A percentile compares a stretch with the other conserved stretches of the same genome.
Conservation (phyloP, 179 eudicot species). For the Sideroxylon spinosum region DNA sequence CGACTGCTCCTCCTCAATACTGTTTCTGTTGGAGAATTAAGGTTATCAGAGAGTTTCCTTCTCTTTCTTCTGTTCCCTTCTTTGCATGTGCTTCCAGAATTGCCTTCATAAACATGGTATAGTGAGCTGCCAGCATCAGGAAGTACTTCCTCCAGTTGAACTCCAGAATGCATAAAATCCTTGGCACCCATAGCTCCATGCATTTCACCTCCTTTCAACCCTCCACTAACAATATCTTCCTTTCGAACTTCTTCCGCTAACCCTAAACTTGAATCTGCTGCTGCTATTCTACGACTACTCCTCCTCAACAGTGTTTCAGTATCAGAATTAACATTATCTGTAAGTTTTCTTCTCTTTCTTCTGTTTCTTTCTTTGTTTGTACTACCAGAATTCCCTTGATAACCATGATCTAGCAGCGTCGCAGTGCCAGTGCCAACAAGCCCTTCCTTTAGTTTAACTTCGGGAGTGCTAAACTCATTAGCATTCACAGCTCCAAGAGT, state of each 20-base stretch:
- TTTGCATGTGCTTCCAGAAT: conserved; percentile 25
- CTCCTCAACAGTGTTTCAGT: conserved; percentile 66
- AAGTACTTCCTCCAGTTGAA: conserved; percentile 23
- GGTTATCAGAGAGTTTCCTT: conserved; percentile 33
- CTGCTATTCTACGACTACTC: conserved; percentile 67
- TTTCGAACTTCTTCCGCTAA: conserved; percentile 7
- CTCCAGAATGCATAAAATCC: conserved; percentile 12
- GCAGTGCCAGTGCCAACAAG: conserved; percentile 20
- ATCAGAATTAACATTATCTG: conserved; percentile 30
- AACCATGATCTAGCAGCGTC: conserved; percentile 13
- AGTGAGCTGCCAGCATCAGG: conserved; percentile 22
- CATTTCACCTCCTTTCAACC: conserved; percentile 1
- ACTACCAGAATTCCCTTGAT: conserved; percentile 31
- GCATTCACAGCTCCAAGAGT: not conserved
- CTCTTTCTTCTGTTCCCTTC: conserved; percentile 44
- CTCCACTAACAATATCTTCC: conserved; percentile 14
- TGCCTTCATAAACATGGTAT: conserved; percentile 25
- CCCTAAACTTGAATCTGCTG: too few species aligned
- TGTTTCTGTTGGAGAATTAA: conserved; percentile 37
- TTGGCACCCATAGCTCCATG: not conserved
- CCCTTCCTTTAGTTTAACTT: conserved; percentile 25
- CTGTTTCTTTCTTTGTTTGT: conserved; percentile 25
- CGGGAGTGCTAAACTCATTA: conserved; percentile 1
- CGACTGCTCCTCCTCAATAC: conserved; percentile 83
- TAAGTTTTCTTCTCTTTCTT: conserved; percentile 47